A percentile compares a stretch with the other conserved stretches of the same genome.
Conservation (phyloP, 805 yeast species). For the Myxozyma vanderwaltii region DNA sequence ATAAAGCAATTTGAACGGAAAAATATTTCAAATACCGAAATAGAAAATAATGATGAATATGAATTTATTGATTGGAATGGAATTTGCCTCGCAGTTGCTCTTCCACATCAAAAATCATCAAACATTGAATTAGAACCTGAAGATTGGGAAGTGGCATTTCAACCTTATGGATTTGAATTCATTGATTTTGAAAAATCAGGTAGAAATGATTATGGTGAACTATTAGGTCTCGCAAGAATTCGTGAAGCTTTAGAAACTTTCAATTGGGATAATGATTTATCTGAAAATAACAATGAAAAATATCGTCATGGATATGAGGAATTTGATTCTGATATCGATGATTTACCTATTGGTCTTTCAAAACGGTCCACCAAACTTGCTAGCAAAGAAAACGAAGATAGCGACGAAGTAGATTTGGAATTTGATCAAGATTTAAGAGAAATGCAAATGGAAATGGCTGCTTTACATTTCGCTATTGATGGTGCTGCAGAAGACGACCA, state of each 20-base stretch:
- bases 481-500: constrained; percentile 10
- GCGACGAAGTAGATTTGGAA: constrained; percentile 12
- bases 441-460: constrained; percentile 35
- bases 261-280: constrained; percentile 13
- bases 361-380: no score
- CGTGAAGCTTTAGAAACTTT: constrained; percentile 39
- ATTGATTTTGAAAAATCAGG: constrained; percentile 31
- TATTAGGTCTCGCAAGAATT: constrained; percentile 37
- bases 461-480: constrained; percentile 25
- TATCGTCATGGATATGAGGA: constrained; percentile 6
- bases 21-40: constrained; percentile 16
- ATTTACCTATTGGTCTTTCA: not conserved
- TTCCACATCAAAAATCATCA: constrained; percentile 1
- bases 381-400: constrained; percentile 4
- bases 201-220: constrained; percentile 33
- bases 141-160: constrained; percentile 28
- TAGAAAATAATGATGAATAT: constrained; percentile 34
- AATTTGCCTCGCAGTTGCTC: constrained; percentile 30
- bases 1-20: constrained; percentile 8
- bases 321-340: constrained; percentile 11
- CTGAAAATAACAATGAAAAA: not conserved
- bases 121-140: constrained; percentile 20
- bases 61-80: constrained; percentile 32
- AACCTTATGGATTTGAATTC: constrained; percentile 38
- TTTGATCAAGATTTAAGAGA: constrained; percentile 28